A percentile compares a stretch with the other conserved stretches of the same genome.
These are phyloP conservation scores for Trichophaea hybrida DNA, from an alignment of 2,329 filamentous ascomycete species.

Conservation along the genomic window DNA sequence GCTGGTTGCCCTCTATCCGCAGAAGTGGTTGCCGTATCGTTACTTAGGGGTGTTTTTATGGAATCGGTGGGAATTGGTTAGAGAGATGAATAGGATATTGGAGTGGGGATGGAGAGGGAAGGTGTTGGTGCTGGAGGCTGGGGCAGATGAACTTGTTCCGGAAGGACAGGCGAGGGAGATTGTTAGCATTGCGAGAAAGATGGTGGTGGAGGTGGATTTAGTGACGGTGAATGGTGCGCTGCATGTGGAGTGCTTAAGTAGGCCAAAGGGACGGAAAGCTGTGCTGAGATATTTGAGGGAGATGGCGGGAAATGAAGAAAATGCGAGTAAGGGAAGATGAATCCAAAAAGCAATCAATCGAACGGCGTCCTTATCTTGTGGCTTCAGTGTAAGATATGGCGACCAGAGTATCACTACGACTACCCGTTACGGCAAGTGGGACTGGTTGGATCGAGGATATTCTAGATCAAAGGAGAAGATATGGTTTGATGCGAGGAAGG, in stretches of 20 bases:
- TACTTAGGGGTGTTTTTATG: conserved; percentile 61
- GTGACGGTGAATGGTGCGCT: conserved; percentile 35
- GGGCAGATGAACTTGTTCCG: conserved; percentile 35
- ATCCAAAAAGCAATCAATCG: not conserved
- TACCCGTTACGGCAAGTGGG: too few species aligned
- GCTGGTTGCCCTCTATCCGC: conserved; percentile 58
- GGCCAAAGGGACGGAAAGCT: conserved; percentile 33
- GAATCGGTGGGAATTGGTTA: conserved; percentile 41
- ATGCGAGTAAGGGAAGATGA: not conserved
- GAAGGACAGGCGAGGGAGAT: conserved; percentile 30
- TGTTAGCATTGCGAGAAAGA: conserved; percentile 29
- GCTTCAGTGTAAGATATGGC: too few species aligned
- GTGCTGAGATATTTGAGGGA: conserved; percentile 27
- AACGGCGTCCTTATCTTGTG: too few species aligned
- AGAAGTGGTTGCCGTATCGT: conserved; percentile 65
- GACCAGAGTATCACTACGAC: too few species aligned
- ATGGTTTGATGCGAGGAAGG: too few species aligned
- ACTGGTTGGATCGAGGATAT: too few species aligned
- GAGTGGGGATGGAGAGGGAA: not conserved
- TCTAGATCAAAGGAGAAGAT: too few species aligned
- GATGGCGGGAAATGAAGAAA: not conserved
- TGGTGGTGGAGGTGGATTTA: conserved; percentile 28
- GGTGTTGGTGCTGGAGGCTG: conserved; percentile 33
- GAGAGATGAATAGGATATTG: conserved; percentile 33
- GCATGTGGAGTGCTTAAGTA: conserved; percentile 38